Evolutionary conservation across 139 green algal species (phyloP).

Genomic region (Yamagishiella unicocca): DNA sequence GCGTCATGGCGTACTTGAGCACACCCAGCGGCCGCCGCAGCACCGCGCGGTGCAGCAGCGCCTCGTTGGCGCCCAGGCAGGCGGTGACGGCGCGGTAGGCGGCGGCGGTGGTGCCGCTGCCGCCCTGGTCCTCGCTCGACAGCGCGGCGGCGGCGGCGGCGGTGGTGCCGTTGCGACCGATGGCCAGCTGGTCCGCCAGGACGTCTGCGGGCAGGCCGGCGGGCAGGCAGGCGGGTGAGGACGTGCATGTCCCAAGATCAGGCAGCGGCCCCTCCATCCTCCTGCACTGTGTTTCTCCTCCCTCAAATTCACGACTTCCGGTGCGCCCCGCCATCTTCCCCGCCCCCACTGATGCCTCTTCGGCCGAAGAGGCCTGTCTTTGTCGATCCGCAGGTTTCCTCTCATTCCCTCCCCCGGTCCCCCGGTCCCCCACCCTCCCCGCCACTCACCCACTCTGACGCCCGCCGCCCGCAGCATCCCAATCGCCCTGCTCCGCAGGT

Average conservation of each 20-base stretch:
- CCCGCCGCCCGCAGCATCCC: constrained; percentile 73
- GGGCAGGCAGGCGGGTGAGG: too few relatives aligned
- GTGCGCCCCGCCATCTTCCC: too few relatives aligned
- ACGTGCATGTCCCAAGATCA: background rate
- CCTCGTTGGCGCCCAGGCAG: constrained; percentile 88
- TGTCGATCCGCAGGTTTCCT: too few relatives aligned
- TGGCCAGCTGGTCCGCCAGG: constrained; percentile 34
- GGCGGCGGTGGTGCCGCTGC: background rate
- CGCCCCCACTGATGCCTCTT: too few relatives aligned
- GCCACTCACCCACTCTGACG: constrained; percentile 81
- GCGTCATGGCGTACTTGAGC: constrained; percentile 99
- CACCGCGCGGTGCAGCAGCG: constrained; percentile 88
- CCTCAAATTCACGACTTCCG: too few relatives aligned
- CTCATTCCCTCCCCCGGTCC: background rate
- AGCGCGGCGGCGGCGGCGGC: background rate
- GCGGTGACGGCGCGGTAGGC: constrained; percentile 53
- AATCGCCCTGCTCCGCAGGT: constrained; percentile 78
- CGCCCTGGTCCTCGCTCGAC: background rate
- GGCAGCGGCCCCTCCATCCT: too few relatives aligned
- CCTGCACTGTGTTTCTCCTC: too few relatives aligned
- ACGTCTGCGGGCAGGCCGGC: constrained; percentile 38
- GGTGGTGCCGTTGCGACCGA: constrained; percentile 12
- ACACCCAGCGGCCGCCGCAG: constrained; percentile 82
- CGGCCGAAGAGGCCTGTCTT: too few relatives aligned
- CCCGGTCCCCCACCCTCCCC: background rate